A percentile compares a stretch with the other conserved stretches of the same genome.
Evolutionary conservation across 2,329 filamentous ascomycete species (phyloP).

Genomic region (Aspergillus ruber): DNA sequence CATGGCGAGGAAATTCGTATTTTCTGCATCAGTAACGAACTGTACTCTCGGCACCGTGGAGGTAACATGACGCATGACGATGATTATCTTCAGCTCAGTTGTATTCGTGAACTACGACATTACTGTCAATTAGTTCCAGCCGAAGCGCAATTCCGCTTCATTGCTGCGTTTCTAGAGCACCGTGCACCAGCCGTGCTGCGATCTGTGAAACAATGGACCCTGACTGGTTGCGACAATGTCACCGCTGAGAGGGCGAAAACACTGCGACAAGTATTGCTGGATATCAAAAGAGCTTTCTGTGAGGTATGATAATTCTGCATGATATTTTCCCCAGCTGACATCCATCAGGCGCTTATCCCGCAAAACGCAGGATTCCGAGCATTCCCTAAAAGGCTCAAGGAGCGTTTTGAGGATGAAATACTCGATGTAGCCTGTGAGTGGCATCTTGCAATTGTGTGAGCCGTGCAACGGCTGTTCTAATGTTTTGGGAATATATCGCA

Average conservation of each 20-base stretch:
- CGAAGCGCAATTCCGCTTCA: conserved; percentile 9
- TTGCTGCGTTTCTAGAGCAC: conserved; percentile 7
- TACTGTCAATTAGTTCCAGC: conserved; percentile 17
- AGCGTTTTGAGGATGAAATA: conserved; percentile 2
- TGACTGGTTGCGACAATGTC: conserved; percentile 8
- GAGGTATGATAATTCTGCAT: conserved; percentile 3
- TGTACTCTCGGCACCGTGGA: conserved; percentile 8
- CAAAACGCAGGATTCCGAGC: not conserved
- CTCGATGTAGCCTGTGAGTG: conserved; percentile 5
- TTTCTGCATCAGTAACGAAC: conserved; percentile 17
- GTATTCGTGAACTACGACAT: conserved; percentile 13
- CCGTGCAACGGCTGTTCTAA: not conserved
- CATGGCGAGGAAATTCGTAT: conserved; percentile 1
- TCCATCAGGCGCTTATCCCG: not conserved
- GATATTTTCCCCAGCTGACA: conserved; percentile 1
- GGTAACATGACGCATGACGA: not conserved
- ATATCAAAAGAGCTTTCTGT: conserved; percentile 4
- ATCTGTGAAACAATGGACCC: conserved; percentile 13
- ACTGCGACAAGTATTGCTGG: conserved; percentile 6
- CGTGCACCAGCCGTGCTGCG: conserved; percentile 10
- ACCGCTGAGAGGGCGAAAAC: conserved; percentile 8
- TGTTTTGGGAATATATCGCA: not conserved
- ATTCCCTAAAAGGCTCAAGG: not conserved
- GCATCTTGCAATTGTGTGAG: not conserved
- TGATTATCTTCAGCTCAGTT: conserved; percentile 13